These are phyloP conservation scores for Corniculantispora saksenae DNA, from an alignment of 2,329 filamentous ascomycete genomes.

Conservation along the genomic window DNA sequence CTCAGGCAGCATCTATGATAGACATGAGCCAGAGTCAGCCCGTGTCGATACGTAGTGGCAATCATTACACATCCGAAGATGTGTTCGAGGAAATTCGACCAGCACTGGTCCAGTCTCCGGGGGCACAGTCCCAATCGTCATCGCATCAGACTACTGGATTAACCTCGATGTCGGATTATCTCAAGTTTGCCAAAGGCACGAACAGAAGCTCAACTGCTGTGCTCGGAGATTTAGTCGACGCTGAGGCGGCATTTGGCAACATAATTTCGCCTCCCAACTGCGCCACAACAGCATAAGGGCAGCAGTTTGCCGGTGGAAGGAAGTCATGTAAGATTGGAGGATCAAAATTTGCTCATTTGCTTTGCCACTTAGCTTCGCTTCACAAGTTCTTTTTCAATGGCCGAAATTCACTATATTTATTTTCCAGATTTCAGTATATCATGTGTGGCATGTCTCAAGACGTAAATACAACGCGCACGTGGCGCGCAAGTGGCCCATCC, in stretches of 20 bases:
- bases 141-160: not conserved
- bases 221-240: conserved; percentile 11
- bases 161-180: conserved; percentile 10
- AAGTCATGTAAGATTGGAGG: not conserved
- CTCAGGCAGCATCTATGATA: not conserved
- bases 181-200: not conserved
- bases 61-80: not conserved
- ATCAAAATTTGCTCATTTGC: conserved; percentile 11
- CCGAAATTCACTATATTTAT: conserved; percentile 7
- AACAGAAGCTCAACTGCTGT: not conserved
- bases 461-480: conserved; percentile 10
- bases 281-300: not conserved
- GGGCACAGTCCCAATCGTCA: not conserved
- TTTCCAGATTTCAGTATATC: not conserved
- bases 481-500: conserved; percentile 8
- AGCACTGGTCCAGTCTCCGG: not conserved
- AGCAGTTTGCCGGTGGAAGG: not conserved
- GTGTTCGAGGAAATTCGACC: conserved; percentile 13
- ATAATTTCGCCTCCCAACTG: not conserved
- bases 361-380: conserved; percentile 3
- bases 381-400: not conserved
- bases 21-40: not conserved
- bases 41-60: not conserved
- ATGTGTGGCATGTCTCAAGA: conserved; percentile 2
- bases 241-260: not conserved